Base-by-base conservation (phyloP, 2,329 filamentous ascomycete genomes). In the Coniochaeta sp. region DNA sequence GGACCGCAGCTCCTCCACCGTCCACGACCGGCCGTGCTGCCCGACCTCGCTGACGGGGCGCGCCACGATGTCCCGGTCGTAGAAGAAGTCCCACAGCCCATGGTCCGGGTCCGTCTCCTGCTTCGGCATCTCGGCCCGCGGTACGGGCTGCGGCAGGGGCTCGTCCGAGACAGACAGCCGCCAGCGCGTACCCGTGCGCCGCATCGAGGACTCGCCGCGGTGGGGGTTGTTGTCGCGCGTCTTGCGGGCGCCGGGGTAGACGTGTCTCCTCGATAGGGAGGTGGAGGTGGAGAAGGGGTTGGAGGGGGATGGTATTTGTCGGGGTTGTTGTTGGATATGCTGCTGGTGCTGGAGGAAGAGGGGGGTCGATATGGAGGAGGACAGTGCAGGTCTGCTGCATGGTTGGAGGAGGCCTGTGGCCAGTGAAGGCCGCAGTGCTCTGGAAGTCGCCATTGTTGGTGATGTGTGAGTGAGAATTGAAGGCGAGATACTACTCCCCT, bases 31-130 rank as follows among this genome's bases (percentile, higher is more conserved):
- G 14, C 94, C 94, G 68, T 94, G 86, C 57, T 80, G 74, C 48
- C 76, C 66, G 52, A 87, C 83, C 58, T 92, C 84, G 31, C 82
- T 77, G 5, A 91, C 91, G 7, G 84, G 84, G 60, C 79, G 78
- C 61, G 96, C 68, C n/a, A 85, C 71, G 62, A 83, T 80, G 57
- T 81, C 81, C 57, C 85, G 78, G 56, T 77, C 77, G 61, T 85
- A 83, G 71, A 99, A 97, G 72, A 99, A 99, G 1, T 82, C 86
- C 87, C 89, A 97, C 10, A 99, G 83, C 27, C 91, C 92, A 70
- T 99, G 94, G 58, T 91, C 72, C 26, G 82, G 77, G 64, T 90
- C 85, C 38, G 77, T 78, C 56, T 79, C 66, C 28, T 86, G 67
- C 46, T 74, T 67, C 51, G 81, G 80, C 63, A 82, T 77, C 55